Percentiles rank a stretch among this genome's conserved stretches.
These are phyloP conservation scores for Austroboletus niveus DNA, from an alignment of 1,284 basidiomycete genomes.

Conservation along the genomic window DNA sequence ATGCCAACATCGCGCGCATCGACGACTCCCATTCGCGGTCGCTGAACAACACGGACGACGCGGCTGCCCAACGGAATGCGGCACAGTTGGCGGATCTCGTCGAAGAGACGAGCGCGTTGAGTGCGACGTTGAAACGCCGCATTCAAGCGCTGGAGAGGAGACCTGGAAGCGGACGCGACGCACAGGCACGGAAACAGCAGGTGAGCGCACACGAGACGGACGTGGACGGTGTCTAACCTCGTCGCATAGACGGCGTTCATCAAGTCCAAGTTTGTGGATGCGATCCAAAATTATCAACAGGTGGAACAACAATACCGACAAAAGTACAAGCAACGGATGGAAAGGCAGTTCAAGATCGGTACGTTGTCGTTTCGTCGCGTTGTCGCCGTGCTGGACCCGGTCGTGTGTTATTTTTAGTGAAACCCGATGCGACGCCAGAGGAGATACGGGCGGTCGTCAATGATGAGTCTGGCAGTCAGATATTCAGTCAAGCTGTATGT, in stretches of 20 bases:
- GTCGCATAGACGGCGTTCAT: slow-evolving; percentile 64
- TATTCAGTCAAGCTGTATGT: slow-evolving; percentile 92
- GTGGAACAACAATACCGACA: slow-evolving; percentile 92
- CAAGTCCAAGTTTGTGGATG: slow-evolving; percentile 81
- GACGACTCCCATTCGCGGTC: slow-evolving; percentile 73
- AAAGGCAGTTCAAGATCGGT: slow-evolving; percentile 96
- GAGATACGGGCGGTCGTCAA: slow-evolving; percentile 87
- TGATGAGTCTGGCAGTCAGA: slow-evolving; percentile 82
- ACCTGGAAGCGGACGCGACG: slow-evolving; percentile 71
- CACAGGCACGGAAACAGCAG: slow-evolving; percentile 82
- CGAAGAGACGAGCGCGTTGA: slow-evolving; percentile 75
- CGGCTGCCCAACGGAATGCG: slow-evolving; percentile 57
- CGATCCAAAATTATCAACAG: slow-evolving; percentile 84
- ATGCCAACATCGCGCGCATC: slow-evolving; percentile 67
- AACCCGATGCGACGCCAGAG: slow-evolving; percentile 91
- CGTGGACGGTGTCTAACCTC: too few relatives aligned
- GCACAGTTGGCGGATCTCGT: slow-evolving; percentile 73
- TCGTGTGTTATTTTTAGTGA: slow-evolving; percentile 53
- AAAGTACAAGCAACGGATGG: slow-evolving; percentile 93
- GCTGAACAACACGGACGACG: slow-evolving; percentile 77
- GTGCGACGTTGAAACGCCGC: slow-evolving; percentile 70
- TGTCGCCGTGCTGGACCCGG: not conserved
- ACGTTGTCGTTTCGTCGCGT: slow-evolving; percentile 19
- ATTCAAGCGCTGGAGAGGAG: slow-evolving; percentile 78
- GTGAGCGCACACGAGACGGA: slow-evolving; percentile 37